Base-by-base conservation (phyloP, 2,329 filamentous ascomycete genomes). In the Arthrobotrys entomopaga region DNA sequence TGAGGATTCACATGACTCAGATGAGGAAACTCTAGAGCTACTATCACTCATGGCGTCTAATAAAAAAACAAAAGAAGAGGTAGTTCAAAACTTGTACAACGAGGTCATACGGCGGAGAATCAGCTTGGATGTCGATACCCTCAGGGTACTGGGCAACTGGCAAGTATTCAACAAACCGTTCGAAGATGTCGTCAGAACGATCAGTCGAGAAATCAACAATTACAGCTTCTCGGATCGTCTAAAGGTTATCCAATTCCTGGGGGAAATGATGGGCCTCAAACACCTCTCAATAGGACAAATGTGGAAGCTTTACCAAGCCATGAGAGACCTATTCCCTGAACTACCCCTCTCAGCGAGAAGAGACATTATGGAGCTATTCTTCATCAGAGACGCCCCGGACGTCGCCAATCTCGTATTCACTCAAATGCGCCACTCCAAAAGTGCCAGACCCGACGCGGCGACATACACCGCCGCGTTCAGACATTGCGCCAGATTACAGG, bases 351-450 rank as follows among this genome's bases (percentile, higher is more conserved):
- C 85, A 1, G 84, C 87, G 57, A 90, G 94, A 8, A 88, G 89
- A 13, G 82, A 85, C 24, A 84, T 97, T 50, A 96, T 99, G 91
- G 86, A 89, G 20, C 84, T 86, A 20, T 97, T 98, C 82, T 96
- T 96, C 80, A 83, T 85, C 6, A 89, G 92, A 43, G 85, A 87
- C 26, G 88, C 93, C 10, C 86, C 91, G 11, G 93, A 98, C 79
- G 93, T 97, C 86, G 93, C 91, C 1, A 88, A 88, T 53, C 86
- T 93, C 75, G 88, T 96, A 38, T 97, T 99, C 81, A 91, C 91
- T 13, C 92, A 97, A 80, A 98, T 98, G 93, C 90, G 93, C n/a
- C 89, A 93, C 76, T 84, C 86, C 22, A 87, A 89, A 67, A 82
- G 83, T 1, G 82, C 83, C 0, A 86, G 87, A 20, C 92, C 95